A percentile compares a stretch with the other conserved stretches of the same genome.
phyloP scores from a whole-genome alignment of 768 basidiomycete genomes.

The Cytidiella melzeri region DNA sequence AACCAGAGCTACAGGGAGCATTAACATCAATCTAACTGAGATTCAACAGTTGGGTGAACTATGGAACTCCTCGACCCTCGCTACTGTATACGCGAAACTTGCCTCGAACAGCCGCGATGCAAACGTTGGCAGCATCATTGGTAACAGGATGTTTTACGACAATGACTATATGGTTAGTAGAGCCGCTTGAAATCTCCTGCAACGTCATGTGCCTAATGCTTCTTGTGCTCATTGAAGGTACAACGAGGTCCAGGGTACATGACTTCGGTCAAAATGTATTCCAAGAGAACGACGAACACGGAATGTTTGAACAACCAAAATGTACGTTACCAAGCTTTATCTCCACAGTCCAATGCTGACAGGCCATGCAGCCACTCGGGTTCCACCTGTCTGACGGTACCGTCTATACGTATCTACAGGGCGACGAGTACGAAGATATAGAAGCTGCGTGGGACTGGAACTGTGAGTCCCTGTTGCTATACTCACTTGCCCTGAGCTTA shows the following conservation, averaged over 20 bases:
- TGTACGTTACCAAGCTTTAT: constrained; percentile 25
- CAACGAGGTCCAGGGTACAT: constrained; percentile 57
- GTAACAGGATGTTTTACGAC: constrained; percentile 60
- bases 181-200: background rate
- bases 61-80: constrained; percentile 42
- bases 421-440: constrained; percentile 71
- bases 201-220: constrained; percentile 2
- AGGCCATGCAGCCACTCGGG: constrained; percentile 41
- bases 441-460: constrained; percentile 74
- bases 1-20: constrained; percentile 47
- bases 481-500: background rate
- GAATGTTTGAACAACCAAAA: constrained; percentile 66
- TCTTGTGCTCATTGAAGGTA: constrained; percentile 34
- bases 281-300: constrained; percentile 49
- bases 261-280: constrained; percentile 57
- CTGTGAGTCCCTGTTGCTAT: constrained; percentile 11
- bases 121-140: constrained; percentile 46
- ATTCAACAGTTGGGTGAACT: constrained; percentile 42
- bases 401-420: constrained; percentile 55
- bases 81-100: constrained; percentile 34
- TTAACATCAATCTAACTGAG: constrained; percentile 51
- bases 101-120: constrained; percentile 33
- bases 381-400: constrained; percentile 68
- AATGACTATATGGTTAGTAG: constrained; percentile 61
- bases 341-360: background rate